Evolutionary conservation across 768 basidiomycete species (phyloP).

Genomic region (Leccinum uliginosum): DNA sequence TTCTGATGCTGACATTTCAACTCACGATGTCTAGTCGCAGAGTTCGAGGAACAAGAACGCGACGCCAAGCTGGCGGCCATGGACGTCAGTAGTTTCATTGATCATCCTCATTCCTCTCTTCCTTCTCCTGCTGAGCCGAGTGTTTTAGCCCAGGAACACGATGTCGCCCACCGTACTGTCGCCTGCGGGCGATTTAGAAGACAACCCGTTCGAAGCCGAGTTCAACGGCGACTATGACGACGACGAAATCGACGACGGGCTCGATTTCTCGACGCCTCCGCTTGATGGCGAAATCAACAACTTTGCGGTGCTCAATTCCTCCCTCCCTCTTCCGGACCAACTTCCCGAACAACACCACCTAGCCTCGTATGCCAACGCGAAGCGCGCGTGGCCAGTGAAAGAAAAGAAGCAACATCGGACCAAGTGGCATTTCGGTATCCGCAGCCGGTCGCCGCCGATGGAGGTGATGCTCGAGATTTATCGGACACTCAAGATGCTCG

Average conservation of each 20-base stretch:
- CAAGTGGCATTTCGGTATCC: conserved; percentile 98
- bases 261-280: conserved; percentile 44
- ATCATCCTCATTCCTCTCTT: neutral
- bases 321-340: conserved; percentile 69
- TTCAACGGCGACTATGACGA: conserved; percentile 43
- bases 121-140: neutral
- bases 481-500: conserved; percentile 79
- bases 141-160: conserved; percentile 61
- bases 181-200: conserved; percentile 60
- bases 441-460: conserved; percentile 92
- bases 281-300: conserved; percentile 44
- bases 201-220: conserved; percentile 78
- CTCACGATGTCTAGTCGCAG: conserved; percentile 49
- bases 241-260: conserved; percentile 55
- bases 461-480: conserved; percentile 99
- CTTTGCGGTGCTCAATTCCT: conserved; percentile 88
- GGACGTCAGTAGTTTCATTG: conserved; percentile 54
- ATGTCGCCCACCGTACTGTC: conserved; percentile 66
- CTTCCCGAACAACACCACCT: conserved; percentile 66
- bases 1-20: conserved; percentile 1
- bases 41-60: conserved; percentile 81
- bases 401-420: conserved; percentile 73
- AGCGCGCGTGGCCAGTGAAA: conserved; percentile 43
- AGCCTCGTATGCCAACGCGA: conserved; percentile 57
- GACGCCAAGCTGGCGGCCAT: conserved; percentile 74